Conservation (phyloP, 805 yeast species). For the Hanseniaspora hatyaiensis region DNA sequence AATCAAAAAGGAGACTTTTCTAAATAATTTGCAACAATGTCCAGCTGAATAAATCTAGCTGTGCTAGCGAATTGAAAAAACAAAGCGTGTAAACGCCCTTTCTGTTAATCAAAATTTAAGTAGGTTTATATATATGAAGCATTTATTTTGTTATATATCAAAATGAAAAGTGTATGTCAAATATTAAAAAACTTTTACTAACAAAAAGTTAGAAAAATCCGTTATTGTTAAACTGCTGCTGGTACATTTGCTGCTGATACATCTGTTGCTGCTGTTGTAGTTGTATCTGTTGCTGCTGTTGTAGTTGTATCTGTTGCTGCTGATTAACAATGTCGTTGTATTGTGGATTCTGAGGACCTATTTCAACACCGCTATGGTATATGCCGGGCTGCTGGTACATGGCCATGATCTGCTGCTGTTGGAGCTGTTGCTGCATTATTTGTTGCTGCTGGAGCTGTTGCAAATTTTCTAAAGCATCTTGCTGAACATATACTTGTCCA, state of each 20-base stretch:
- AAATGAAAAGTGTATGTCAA: too few relatives aligned
- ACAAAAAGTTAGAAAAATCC: conserved; percentile 2
- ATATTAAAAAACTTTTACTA: too few relatives aligned
- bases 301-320: conserved; percentile 24
- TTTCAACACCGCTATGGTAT: conserved; percentile 26
- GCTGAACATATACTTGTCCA: conserved; percentile 58
- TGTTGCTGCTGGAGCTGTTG: conserved; percentile 20
- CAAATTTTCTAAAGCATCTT: conserved; percentile 27
- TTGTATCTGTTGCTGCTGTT: conserved; percentile 17
- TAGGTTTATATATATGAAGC: not conserved
- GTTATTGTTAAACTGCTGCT: conserved; percentile 17
- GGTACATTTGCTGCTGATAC: conserved; percentile 20
- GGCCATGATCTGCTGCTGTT: conserved; percentile 22
- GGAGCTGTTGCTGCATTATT: conserved; percentile 17
- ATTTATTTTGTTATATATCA: too few relatives aligned
- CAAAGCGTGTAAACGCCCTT: too few relatives aligned
- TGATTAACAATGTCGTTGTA: conserved; percentile 23
- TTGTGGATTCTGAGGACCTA: conserved; percentile 25
- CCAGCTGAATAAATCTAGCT: too few relatives aligned
- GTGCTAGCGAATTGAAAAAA: too few relatives aligned
- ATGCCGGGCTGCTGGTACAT: conserved; percentile 26
- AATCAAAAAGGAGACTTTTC: conserved; percentile 60
- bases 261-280: conserved; percentile 19
- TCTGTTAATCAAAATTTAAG: too few relatives aligned
- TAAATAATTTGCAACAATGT: too few relatives aligned